Conservation (phyloP, 176 grass and related monocot species). For the Eragrostis curvula region DNA sequence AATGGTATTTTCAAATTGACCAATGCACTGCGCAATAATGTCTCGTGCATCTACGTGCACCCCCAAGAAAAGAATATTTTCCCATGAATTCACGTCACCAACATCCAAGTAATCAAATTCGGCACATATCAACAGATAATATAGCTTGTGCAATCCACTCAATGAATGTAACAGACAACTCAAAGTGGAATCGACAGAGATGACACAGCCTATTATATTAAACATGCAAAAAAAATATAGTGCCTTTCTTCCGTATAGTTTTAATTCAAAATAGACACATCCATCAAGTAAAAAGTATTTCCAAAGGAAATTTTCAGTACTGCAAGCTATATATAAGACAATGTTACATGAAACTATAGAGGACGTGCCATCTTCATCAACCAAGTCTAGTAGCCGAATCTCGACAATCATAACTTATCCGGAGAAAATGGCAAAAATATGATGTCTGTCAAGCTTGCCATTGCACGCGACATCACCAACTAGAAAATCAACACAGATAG, state of each 20-base stretch:
- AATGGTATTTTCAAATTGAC: not conserved
- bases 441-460: not conserved
- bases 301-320: too few species aligned
- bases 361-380: not conserved
- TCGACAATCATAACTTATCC: not conserved
- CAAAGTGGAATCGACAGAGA: not conserved
- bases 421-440: not conserved
- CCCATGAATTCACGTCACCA: not conserved
- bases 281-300: not conserved
- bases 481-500: not conserved
- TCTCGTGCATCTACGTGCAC: not conserved
- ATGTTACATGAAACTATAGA: not conserved
- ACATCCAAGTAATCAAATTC: constrained; percentile 17
- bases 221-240: not conserved
- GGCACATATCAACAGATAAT: not conserved
- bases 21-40: not conserved
- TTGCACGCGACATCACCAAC: not conserved
- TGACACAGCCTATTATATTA: not conserved
- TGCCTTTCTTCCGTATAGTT: not conserved
- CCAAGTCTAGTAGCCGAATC: not conserved
- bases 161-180: not conserved
- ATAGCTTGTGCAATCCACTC: not conserved
- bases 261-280: not conserved
- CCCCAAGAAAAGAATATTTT: not conserved
- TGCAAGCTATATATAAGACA: not conserved